Conservation (phyloP, 257 asterid genomes). For the Salvia splendens region DNA sequence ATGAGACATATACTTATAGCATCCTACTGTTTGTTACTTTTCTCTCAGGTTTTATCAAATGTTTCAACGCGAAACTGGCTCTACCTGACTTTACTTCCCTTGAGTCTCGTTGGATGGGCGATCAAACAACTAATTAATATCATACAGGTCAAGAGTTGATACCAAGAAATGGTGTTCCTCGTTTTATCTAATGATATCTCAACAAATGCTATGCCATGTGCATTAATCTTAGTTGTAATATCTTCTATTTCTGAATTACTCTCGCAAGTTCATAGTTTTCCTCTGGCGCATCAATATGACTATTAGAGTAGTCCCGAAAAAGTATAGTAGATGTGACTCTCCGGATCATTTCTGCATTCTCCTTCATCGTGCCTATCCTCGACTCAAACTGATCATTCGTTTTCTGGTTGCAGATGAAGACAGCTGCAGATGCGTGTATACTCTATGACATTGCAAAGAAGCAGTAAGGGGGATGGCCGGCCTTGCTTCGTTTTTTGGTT, state of each 20-base stretch:
- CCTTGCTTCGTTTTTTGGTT: conserved; percentile 26
- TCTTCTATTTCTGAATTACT: background rate
- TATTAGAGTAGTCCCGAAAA: background rate
- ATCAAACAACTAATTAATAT: conserved; percentile 78
- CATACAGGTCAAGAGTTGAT: conserved; percentile 64
- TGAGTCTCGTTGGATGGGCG: conserved; percentile 70
- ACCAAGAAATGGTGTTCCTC: background rate
- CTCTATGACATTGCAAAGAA: conserved; percentile 69
- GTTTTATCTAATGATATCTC: background rate
- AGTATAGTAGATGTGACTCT: background rate
- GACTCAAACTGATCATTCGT: conserved; percentile 27
- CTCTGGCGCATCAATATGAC: background rate
- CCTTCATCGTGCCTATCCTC: conserved; percentile 14
- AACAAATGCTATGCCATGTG: background rate
- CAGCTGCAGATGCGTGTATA: conserved; percentile 91
- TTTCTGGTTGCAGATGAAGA: conserved; percentile 66
- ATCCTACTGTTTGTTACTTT: conserved; percentile 14
- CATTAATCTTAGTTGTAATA: background rate
- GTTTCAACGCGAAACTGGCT: conserved; percentile 57
- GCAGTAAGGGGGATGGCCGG: conserved; percentile 47
- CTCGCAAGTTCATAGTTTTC: background rate
- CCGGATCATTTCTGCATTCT: background rate
- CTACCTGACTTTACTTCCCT: conserved; percentile 47
- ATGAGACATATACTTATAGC: conserved; percentile 1
- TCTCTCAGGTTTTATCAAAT: conserved; percentile 60